These are phyloP conservation scores for Solanum sejunctum DNA, from an alignment of 257 asterid genomes.

Conservation along the genomic window DNA sequence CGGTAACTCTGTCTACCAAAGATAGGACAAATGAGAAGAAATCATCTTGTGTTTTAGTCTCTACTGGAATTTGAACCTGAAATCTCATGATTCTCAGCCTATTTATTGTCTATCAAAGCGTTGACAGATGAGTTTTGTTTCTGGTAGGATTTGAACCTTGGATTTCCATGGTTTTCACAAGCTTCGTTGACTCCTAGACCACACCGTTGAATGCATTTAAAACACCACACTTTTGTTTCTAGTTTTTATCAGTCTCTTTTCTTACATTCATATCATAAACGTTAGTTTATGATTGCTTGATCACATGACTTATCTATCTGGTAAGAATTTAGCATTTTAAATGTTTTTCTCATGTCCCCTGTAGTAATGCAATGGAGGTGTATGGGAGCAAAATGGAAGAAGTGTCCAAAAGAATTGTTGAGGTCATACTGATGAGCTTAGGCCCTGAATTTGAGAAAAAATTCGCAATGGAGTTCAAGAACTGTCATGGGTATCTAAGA, in stretches of 20 bases:
- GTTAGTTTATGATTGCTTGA: not conserved
- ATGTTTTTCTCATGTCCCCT: not conserved
- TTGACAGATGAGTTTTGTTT: not conserved
- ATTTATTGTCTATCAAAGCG: not conserved
- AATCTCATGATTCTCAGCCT: no score
- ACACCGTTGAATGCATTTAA: not conserved
- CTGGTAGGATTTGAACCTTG: not conserved
- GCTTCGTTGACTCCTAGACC: not conserved
- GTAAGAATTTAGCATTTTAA: not conserved
- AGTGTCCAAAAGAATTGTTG: constrained; percentile 27
- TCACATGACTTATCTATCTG: not conserved
- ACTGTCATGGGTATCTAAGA: constrained; percentile 62
- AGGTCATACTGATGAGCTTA: constrained; percentile 23
- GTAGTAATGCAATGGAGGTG: constrained; percentile 34
- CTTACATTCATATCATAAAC: not conserved
- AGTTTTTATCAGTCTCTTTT: not conserved
- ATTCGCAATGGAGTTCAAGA: constrained; percentile 32
- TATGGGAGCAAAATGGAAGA: constrained; percentile 46
- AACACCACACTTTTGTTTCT: not conserved
- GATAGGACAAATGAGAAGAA: no score
- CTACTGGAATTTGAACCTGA: no score
- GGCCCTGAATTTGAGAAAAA: constrained; percentile 26
- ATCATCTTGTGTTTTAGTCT: no score
- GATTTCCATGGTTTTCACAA: not conserved
- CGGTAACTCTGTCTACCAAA: no score